These are phyloP conservation scores for Nannochloropsis gaditana DNA, from an alignment of 108 stramenopile species.

Conservation along the genomic window DNA sequence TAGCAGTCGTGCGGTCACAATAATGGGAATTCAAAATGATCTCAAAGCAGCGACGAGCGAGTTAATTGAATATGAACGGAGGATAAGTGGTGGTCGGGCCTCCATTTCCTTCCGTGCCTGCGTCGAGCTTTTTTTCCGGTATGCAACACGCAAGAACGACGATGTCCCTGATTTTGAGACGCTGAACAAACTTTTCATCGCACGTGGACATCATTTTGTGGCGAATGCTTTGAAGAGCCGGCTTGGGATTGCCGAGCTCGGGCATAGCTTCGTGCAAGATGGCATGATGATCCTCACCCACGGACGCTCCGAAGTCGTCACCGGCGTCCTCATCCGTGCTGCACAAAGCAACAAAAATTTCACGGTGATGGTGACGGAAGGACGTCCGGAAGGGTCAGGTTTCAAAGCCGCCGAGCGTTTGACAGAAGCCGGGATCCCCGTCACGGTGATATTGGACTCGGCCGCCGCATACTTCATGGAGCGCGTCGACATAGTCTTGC, in stretches of 20 bases:
- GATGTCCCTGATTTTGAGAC: background rate
- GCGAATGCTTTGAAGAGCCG: constrained; percentile 72
- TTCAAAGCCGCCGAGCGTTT: constrained; percentile 67
- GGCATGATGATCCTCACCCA: constrained; percentile 78
- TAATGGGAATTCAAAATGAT: constrained; percentile 42
- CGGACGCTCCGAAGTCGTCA: constrained; percentile 80
- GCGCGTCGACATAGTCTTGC: constrained; percentile 76
- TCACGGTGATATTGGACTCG: constrained; percentile 77
- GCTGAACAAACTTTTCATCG: no score
- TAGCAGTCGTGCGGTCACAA: constrained; percentile 33
- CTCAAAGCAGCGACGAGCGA: constrained; percentile 31
- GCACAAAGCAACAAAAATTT: constrained; percentile 62
- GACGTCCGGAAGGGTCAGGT: constrained; percentile 77
- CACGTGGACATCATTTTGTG: constrained; percentile 81
- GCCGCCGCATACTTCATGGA: constrained; percentile 94
- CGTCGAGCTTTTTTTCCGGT: constrained; percentile 59
- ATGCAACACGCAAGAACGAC: constrained; percentile 73
- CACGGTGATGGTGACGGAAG: constrained; percentile 76
- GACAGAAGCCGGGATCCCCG: constrained; percentile 72
- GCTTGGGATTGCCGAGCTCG: constrained; percentile 73
- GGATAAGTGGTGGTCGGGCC: constrained; percentile 33
- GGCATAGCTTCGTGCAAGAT: constrained; percentile 77
- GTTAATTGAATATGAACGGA: constrained; percentile 30
- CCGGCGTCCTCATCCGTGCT: constrained; percentile 7
- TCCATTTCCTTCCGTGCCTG: constrained; percentile 46